phyloP scores from a whole-genome alignment of 768 basidiomycete species.

The Rhizopogon roseolus region DNA sequence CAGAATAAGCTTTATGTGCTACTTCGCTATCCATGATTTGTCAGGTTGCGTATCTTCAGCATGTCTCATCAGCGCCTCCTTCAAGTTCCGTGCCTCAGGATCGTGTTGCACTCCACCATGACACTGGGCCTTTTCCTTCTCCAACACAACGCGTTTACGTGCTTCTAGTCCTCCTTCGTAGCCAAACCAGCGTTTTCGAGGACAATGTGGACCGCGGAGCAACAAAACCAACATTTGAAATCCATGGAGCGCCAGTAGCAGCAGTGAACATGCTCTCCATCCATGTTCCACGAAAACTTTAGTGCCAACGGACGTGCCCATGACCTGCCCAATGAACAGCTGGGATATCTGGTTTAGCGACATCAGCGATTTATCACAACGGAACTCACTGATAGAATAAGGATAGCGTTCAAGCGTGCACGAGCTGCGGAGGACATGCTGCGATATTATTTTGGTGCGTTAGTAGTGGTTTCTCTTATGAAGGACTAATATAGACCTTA shows the following conservation, averaged over 20 bases:
- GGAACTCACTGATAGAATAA: constrained; percentile 57
- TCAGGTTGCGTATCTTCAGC: neutral
- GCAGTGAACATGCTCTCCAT: constrained; percentile 61
- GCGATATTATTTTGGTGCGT: constrained; percentile 2
- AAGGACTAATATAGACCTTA: constrained; percentile 32
- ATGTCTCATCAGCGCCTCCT: constrained; percentile 7
- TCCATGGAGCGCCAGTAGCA: constrained; percentile 55
- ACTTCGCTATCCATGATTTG: neutral
- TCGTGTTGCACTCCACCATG: neutral
- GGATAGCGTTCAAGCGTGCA: constrained; percentile 72
- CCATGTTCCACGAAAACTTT: constrained; percentile 64
- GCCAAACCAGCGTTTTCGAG: constrained; percentile 50
- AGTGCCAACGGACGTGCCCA: constrained; percentile 75
- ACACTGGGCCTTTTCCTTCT: neutral
- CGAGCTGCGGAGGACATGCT: constrained; percentile 43
- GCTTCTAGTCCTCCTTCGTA: constrained; percentile 53
- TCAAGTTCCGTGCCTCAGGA: neutral
- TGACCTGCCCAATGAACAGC: constrained; percentile 77
- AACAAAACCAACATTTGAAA: constrained; percentile 55
- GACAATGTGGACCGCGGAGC: constrained; percentile 62
- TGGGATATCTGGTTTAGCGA: constrained; percentile 7
- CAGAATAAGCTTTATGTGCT: neutral
- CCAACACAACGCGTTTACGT: constrained; percentile 33
- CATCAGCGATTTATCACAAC: neutral
- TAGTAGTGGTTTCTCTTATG: neutral